Evolutionary conservation across 768 basidiomycete genomes (phyloP), one percentile per base, ranked within the genome.

Genomic region (Suillus occidentalis): DNA sequence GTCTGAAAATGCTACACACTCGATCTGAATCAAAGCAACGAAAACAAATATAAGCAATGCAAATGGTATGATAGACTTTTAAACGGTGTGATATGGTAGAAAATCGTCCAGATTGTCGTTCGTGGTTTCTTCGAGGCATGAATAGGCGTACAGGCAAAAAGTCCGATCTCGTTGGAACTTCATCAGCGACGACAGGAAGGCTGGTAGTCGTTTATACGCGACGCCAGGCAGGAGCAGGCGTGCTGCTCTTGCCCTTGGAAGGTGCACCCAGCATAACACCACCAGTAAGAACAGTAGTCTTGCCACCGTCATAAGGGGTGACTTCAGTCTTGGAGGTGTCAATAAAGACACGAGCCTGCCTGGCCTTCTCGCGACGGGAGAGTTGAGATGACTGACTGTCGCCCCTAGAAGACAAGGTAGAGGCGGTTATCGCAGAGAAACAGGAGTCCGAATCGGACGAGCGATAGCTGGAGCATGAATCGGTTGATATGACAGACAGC

Each of bases 231-330:
- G 71, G 61, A 68, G 74, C 68, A 65, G 73, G 61, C 12, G 39
- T 18, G 16, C 57, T 25, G 64, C 77, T 71, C 73, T 72, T 72
- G 70, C 70, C 65, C 68, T 78, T 73, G 61, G 73, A 65, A 63
- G 76, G 72, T 68, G 78, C 79, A 59, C 91, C 91, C 66, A 94
- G 89, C 92, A 94, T 94, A 69, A 93, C 91, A 68, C 91, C 92
- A 63, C 92, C 92, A 3, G 91, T 92, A 70, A 94, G 85, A 59
- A 93, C 91, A 36, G 91, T 92, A 61, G 92, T 94, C 84, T 92
- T 92, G 68, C 92, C 92, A 63, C 91, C 91, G 69, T 94, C 91
- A 70, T 94, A 94, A 71, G 90, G 89, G 56, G 91, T 93, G 67
- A 93, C 89, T 53, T 90, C 89, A 62, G 78, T 92, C 82, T 88